Evolutionary conservation across 495 filamentous ascomycete species (phyloP), one percentile per base, ranked within the genome.

Genomic region (Halenospora varia): DNA sequence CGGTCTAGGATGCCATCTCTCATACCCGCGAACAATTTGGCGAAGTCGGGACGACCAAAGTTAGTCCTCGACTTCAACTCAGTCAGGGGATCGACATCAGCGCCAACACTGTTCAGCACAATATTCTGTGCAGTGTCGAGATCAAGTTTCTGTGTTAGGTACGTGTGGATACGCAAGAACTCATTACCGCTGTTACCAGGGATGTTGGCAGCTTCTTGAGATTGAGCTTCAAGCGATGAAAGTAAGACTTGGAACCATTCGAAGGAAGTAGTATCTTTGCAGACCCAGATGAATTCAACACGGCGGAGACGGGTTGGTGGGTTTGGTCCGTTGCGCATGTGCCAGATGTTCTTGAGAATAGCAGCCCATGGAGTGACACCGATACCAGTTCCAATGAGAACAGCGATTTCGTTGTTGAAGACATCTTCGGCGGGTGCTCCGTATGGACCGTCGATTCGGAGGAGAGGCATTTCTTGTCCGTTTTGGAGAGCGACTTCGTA

Each of bases 221-320:
- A 88, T 67, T 99, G 94, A 26, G 84, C 76, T 66, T 99, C 94
- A n/a, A 99, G 86, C 0, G 88, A 92, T 3, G 87, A 89, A 10
- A 98, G 83, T 2, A 98, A 86, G 10, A 87, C 87, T 70, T 98
- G 95, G 76, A 98, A 98, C 94, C 94, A 98, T 75, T 97, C 94
- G 69, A 98, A 98, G 0, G 93, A 96, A 39, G 78, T 84, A 1
- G 92, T 97, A 65, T 98, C 93, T 70, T 88, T 95, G 80, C 95
- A 97, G 54, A 97, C 86, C 94, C 94, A 99, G 76, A 97, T 96
- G 72, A 99, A 97, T 70, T 99, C 94, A 17, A 99, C 92, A 70
- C 94, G 86, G 51, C 92, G 86, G 41, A 99, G 82, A 68, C 95
- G 89, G 25, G 82, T 84, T 0, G 92, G 91, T 24, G 89, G 87